phyloP scores from a whole-genome alignment of 805 yeast genomes.

The Danielia oregonensis region DNA sequence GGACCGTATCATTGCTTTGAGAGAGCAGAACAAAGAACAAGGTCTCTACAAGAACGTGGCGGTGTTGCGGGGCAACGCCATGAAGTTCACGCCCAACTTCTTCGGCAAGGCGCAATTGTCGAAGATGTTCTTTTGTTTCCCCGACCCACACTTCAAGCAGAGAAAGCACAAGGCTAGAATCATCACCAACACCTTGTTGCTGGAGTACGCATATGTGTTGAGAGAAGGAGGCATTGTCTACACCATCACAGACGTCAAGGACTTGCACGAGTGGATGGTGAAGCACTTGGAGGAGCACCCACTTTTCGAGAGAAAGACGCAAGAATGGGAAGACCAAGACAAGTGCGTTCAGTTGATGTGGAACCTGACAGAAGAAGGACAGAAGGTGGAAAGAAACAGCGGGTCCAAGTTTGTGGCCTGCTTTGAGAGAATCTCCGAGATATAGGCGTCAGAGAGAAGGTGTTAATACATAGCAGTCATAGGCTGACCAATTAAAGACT shows the following conservation, averaged over 20 bases:
- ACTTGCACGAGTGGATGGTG: conserved; percentile 95
- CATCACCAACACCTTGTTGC: conserved; percentile 79
- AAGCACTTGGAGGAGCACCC: conserved; percentile 89
- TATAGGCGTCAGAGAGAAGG: too few species aligned
- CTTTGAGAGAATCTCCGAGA: conserved; percentile 67
- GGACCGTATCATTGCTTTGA: conserved; percentile 86
- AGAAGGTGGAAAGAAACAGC: conserved; percentile 86
- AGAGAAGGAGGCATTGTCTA: conserved; percentile 84
- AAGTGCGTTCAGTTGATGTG: conserved; percentile 83
- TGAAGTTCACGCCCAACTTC: conserved; percentile 96
- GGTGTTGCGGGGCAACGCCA: conserved; percentile 91
- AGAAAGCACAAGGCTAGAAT: conserved; percentile 97
- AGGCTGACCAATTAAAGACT: conserved; percentile 1
- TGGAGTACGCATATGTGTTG: conserved; percentile 90
- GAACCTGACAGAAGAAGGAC: conserved; percentile 96
- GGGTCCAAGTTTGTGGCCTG: conserved; percentile 90
- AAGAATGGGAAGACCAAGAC: conserved; percentile 79
- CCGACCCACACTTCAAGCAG: conserved; percentile 98
- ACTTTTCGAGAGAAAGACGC: conserved; percentile 71
- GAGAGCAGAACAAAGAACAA: conserved; percentile 46
- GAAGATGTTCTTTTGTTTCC: conserved; percentile 97
- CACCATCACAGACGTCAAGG: conserved; percentile 94
- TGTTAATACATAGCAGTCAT: neutral
- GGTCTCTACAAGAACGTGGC: conserved; percentile 74
- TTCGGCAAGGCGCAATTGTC: conserved; percentile 77